Evolutionary conservation across 2,329 filamentous ascomycete genomes (phyloP).

Genomic region (Colletotrichum sp.): DNA sequence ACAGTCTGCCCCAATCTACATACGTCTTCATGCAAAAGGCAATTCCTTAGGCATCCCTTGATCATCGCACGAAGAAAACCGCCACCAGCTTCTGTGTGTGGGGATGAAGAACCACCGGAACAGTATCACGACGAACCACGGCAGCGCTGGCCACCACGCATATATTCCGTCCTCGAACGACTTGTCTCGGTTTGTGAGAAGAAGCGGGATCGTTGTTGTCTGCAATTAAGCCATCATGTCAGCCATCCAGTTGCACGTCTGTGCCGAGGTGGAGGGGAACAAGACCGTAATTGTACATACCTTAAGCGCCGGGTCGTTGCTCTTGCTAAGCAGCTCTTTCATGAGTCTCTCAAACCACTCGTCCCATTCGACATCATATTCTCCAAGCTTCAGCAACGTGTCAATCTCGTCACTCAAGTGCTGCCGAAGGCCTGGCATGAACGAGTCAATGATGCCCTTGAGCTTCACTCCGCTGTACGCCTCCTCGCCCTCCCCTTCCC

Average conservation of each 20-base stretch:
- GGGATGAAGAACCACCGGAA: constrained; percentile 38
- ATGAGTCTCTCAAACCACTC: constrained; percentile 29
- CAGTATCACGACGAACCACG: constrained; percentile 29
- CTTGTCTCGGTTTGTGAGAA: constrained; percentile 29
- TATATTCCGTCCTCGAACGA: constrained; percentile 27
- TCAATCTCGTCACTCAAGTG: constrained; percentile 45
- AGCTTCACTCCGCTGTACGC: constrained; percentile 36
- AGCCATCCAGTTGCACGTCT: not conserved
- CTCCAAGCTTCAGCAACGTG: constrained; percentile 35
- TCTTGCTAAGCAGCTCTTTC: constrained; percentile 21
- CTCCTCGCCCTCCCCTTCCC: constrained; percentile 28
- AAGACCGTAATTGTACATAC: not conserved
- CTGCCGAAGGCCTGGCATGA: constrained; percentile 35
- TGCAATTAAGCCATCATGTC: not conserved
- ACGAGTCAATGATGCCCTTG: constrained; percentile 35
- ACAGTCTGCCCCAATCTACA: not conserved
- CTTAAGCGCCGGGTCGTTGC: constrained; percentile 23
- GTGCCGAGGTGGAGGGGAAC: not conserved
- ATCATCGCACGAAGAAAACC: constrained; percentile 36
- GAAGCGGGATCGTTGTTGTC: constrained; percentile 21
- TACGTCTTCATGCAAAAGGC: constrained; percentile 34
- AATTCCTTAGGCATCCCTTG: constrained; percentile 34
- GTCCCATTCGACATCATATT: constrained; percentile 39
- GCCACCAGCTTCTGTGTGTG: constrained; percentile 39
- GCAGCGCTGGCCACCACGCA: constrained; percentile 28